Base-by-base conservation (phyloP, 805 yeast species). In the Jamesozyma lodderae region DNA sequence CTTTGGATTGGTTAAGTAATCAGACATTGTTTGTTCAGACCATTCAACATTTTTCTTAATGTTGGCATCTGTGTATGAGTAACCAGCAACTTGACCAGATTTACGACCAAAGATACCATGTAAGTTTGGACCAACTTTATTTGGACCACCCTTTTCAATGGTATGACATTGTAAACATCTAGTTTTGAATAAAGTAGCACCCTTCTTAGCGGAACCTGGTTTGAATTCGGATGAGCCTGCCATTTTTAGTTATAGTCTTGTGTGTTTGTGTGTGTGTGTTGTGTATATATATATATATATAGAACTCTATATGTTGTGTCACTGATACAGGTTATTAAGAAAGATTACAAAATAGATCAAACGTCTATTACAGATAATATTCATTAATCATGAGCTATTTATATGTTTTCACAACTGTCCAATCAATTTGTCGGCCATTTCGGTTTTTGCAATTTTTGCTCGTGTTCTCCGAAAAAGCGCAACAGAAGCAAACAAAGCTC, bases 81-180 rank as follows among this genome's bases (percentile, higher is more conserved):
- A 92, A 52, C 97, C 98, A 41, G 68, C 81, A 60, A 94, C 95
- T 63, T 72, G 69, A 68, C 98, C 98, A 38, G 96, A 82, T 53
- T 72, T 65, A 75, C 98, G 86, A 62, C 94, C 94, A 50, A 92
- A 73, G 54, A 92, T 71, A 70, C 96, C 98, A 70, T 85, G 81
- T 66, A 92, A 81, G 70, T 92, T 92, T 65, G 98, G 98, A 69
- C 98, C 98, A 60, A 90, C 96, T 77, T 92, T 92, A 83, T 90
- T 79, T 57, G 96, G 90, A 49, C 95, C 97, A 63, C 95, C 95
- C 46, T 72, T 73, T 69, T 92, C 97, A 53, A 81, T 80, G 59
- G 97, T 90, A 81, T 92, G 98, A 70, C 98, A 92, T 75, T 92
- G 97, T 57, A 87, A 75, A 72, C 98, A 92, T 81, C 98, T 87